Evolutionary conservation across 1,284 basidiomycete genomes (phyloP), one percentile per base, ranked within the genome.

Genomic region (Tilletia setariae): DNA sequence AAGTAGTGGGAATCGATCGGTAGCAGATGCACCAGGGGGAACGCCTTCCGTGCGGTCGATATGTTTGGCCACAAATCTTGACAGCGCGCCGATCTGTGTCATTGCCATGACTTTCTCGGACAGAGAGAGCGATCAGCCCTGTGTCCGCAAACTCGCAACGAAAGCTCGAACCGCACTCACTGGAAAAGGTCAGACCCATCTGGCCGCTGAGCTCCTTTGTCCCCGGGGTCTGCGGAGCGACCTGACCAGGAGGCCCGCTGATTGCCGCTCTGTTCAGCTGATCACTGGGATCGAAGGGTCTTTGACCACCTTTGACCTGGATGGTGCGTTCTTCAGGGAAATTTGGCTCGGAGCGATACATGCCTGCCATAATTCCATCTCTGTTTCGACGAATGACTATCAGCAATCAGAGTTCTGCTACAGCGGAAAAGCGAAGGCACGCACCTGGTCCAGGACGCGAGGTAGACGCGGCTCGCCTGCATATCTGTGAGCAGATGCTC

Each of bases 121-220:
- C 9, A 59, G 53, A 23, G 19, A 59, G 49, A 19, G 15, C 15
- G 49, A 23, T 53, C 49, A 53, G 49, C 49, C 11, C 49, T 1
- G 49, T 16, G 43, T n/a, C n/a, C 15, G 44, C 1, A 46, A 23
- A 23, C 25, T 16, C 21, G 49, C 2, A 23, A 15, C 11, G 19
- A 15, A 23, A 53, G 25, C 19, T 15, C 1, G 49, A 8, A 44
- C 9, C 19, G 43, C 8, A 59, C 53, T 23, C 28, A 59, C 53
- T 73, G 56, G 72, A 72, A 44, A 79, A 79, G 40, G 75, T 75
- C 11, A 79, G 68, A 3, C 77, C 77, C 77, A 79, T 79, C 71
- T 76, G 72, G 15, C 74, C 74, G n/a, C 73, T 77, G 25, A 79
- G 70, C 61, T 75, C 74, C 67, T 23, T 70, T 67, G 62, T 65